phyloP scores from a whole-genome alignment of 192 early-diverging fungal species.

The Backusella tarrabulga region DNA sequence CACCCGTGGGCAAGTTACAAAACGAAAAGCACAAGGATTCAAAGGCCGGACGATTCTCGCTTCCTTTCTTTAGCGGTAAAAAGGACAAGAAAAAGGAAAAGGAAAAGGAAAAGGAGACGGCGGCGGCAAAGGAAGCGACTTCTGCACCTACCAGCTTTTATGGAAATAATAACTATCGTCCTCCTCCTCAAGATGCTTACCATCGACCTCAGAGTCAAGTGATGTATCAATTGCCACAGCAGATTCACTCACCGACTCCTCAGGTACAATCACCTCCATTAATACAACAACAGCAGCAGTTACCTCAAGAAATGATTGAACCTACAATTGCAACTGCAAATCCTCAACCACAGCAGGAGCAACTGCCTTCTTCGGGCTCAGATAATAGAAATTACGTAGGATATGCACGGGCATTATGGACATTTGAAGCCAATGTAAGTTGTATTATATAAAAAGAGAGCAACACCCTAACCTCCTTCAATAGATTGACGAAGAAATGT shows the following conservation, averaged over 20 bases:
- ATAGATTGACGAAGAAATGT: slow-evolving; percentile 51
- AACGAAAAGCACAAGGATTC: slow-evolving; percentile 4
- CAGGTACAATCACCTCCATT: background rate
- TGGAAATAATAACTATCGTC: background rate
- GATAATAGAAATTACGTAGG: slow-evolving; percentile 1
- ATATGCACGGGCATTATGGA: slow-evolving; percentile 33
- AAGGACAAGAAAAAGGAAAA: slow-evolving; percentile 15
- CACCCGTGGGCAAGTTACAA: background rate
- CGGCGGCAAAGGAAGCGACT: background rate
- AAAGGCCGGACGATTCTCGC: background rate
- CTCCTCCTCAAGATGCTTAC: background rate
- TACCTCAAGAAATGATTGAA: background rate
- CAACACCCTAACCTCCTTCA: background rate
- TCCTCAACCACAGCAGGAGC: background rate
- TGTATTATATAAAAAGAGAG: background rate
- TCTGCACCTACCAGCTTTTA: background rate
- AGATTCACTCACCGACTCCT: background rate
- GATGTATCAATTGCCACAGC: background rate
- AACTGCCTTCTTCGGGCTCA: background rate
- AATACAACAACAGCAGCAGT: slow-evolving; percentile 5
- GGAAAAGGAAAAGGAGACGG: slow-evolving; percentile 10
- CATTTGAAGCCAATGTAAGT: slow-evolving; percentile 41
- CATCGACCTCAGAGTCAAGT: slow-evolving; percentile 7
- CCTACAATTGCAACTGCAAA: background rate
- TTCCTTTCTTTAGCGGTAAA: slow-evolving; percentile 12